Percentiles rank a stretch among this genome's conserved stretches.
Evolutionary conservation across 2,329 filamentous ascomycete genomes (phyloP).

Genomic region (Onygenales sp.): DNA sequence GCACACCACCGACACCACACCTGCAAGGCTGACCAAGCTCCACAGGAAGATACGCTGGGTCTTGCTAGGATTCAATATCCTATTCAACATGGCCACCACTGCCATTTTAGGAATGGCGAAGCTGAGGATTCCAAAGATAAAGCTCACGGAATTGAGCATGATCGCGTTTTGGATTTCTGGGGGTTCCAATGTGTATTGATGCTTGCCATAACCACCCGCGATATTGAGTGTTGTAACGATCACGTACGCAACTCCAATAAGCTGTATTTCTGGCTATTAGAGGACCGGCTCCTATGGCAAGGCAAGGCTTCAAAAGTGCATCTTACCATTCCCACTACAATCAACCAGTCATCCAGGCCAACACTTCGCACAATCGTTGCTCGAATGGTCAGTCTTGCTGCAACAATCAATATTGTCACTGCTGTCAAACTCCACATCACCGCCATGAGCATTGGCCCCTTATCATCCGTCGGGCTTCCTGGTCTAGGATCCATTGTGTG

Average conservation of each 20-base stretch:
- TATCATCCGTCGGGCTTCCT: slow-evolving; percentile 13
- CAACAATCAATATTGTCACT: slow-evolving; percentile 22
- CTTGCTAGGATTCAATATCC: slow-evolving; percentile 29
- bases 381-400: slow-evolving; percentile 25
- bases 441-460: slow-evolving; percentile 26
- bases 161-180: neutral
- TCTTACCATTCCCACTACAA: slow-evolving; percentile 22
- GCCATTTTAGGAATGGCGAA: slow-evolving; percentile 36
- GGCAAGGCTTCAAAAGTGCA: neutral
- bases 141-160: slow-evolving; percentile 13
- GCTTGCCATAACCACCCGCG: slow-evolving; percentile 30
- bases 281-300: slow-evolving; percentile 4
- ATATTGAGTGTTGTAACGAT: slow-evolving; percentile 28
- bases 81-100: slow-evolving; percentile 29
- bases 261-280: slow-evolving; percentile 13
- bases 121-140: slow-evolving; percentile 29
- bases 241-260: slow-evolving; percentile 26
- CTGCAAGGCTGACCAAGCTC: slow-evolving; percentile 22
- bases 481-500: too few relatives aligned
- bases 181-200: slow-evolving; percentile 22
- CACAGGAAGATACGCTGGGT: slow-evolving; percentile 29
- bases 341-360: slow-evolving; percentile 31
- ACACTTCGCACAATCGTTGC: slow-evolving; percentile 21
- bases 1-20: slow-evolving; percentile 24
- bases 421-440: slow-evolving; percentile 22